phyloP scores from a whole-genome alignment of 2,329 filamentous ascomycete genomes.

The Rutstroemia sp. region DNA sequence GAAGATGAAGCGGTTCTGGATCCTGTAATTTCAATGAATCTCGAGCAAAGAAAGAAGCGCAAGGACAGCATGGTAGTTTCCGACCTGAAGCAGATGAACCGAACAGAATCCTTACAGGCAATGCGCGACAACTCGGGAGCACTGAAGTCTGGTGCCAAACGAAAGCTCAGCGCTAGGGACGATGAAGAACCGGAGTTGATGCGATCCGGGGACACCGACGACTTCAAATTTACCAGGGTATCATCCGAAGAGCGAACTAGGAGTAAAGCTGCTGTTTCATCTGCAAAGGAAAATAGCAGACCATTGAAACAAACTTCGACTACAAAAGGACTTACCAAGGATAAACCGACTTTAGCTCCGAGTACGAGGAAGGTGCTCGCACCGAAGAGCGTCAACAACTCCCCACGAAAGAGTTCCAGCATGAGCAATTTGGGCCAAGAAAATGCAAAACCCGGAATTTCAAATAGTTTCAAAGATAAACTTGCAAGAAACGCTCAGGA shows the following conservation, averaged over 20 bases:
- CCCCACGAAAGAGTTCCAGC: slow-evolving; percentile 44
- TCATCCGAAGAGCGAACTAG: slow-evolving; percentile 25
- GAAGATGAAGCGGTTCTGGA: slow-evolving; percentile 19
- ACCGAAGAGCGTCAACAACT: slow-evolving; percentile 49
- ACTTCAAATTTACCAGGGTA: slow-evolving; percentile 22
- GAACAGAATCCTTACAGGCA: slow-evolving; percentile 8
- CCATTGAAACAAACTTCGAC: slow-evolving; percentile 13
- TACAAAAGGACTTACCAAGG: slow-evolving; percentile 18
- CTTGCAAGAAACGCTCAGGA: slow-evolving; percentile 13
- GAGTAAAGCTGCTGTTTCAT: slow-evolving; percentile 7
- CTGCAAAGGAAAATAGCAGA: slow-evolving; percentile 1
- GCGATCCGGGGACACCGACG: slow-evolving; percentile 24
- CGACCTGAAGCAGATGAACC: slow-evolving; percentile 14
- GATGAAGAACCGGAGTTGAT: slow-evolving; percentile 39
- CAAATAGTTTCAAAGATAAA: slow-evolving; percentile 25
- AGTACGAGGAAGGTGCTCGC: slow-evolving; percentile 26
- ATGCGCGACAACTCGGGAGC: slow-evolving; percentile 20
- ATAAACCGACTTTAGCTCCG: slow-evolving; percentile 15
- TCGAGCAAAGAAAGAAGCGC: slow-evolving; percentile 30
- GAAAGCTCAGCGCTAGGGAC: slow-evolving; percentile 49
- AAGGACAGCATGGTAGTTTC: slow-evolving; percentile 23
- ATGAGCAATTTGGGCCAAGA: slow-evolving; percentile 31
- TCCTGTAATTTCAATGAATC: slow-evolving; percentile 24
- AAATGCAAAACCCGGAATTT: slow-evolving; percentile 35
- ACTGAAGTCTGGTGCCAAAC: slow-evolving; percentile 46